Percentiles rank a stretch among this genome's conserved stretches.
phyloP scores from a whole-genome alignment of 2,329 filamentous ascomycete species.

The Pochonia chlamydosporia region DNA sequence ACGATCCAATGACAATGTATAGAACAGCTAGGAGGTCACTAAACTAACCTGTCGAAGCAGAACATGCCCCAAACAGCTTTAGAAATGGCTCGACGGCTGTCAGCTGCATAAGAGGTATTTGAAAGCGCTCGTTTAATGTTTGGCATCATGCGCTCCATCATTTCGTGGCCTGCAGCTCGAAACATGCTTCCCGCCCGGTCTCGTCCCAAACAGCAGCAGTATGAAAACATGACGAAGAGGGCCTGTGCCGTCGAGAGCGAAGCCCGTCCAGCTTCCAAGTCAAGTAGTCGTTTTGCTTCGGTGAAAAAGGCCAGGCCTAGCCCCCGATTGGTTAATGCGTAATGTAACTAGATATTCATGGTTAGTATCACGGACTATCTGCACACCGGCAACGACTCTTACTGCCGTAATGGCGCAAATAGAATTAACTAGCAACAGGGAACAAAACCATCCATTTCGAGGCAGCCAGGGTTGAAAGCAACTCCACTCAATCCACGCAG shows the following conservation, averaged over 20 bases:
- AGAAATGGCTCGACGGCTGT: neutral
- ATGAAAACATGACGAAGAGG: slow-evolving; percentile 5
- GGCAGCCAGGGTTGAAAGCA: too few relatives aligned
- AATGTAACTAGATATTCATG: neutral
- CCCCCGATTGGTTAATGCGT: neutral
- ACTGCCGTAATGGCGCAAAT: slow-evolving; percentile 1
- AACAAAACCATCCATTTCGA: neutral
- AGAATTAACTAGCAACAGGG: slow-evolving; percentile 2
- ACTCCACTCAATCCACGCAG: too few relatives aligned
- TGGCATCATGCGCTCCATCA: slow-evolving; percentile 3
- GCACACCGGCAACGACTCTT: neutral
- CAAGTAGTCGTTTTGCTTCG: slow-evolving; percentile 1
- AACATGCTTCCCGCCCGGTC: slow-evolving; percentile 1
- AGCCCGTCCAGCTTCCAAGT: neutral
- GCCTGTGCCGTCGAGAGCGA: slow-evolving; percentile 2
- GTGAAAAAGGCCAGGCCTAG: neutral
- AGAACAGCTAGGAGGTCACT: neutral
- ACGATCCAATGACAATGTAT: neutral
- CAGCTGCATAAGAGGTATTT: neutral
- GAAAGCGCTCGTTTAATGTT: neutral
- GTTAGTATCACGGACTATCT: neutral
- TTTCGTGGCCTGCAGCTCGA: neutral
- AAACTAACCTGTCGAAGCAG: slow-evolving; percentile 1
- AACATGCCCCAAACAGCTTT: slow-evolving; percentile 1
- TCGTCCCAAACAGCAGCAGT: neutral